phyloP scores from a whole-genome alignment of 345 rosid species.

The Brassica juncea region DNA sequence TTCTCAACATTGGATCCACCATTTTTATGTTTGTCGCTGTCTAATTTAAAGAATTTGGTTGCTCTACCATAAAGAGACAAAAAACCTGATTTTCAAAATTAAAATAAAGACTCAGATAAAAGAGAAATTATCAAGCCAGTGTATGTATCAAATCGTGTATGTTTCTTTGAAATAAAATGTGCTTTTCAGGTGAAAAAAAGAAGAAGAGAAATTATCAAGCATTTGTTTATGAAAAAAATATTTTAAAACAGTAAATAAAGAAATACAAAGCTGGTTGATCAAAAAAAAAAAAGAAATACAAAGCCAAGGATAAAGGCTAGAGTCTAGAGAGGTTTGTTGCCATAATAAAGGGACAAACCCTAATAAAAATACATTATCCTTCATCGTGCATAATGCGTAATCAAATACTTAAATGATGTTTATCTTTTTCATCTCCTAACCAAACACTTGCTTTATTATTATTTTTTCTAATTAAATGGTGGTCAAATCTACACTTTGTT shows the following conservation, averaged over 20 bases:
- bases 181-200: no score
- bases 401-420: conserved; percentile 25
- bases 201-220: neutral
- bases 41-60: conserved; percentile 5
- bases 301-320: conserved; percentile 27
- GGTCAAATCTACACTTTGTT: conserved; percentile 2
- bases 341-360: conserved; percentile 17
- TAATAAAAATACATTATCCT: conserved; percentile 29
- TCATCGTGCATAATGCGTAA: conserved; percentile 27
- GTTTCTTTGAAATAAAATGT: no score
- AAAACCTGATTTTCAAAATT: neutral
- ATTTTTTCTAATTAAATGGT: neutral
- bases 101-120: neutral
- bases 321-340: conserved; percentile 18
- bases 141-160: no score
- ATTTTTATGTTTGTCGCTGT: neutral
- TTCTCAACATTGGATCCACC: conserved; percentile 12
- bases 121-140: neutral
- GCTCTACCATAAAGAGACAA: conserved; percentile 5
- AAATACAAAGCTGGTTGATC: neutral
- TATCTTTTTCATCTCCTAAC: conserved; percentile 8
- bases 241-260: neutral
- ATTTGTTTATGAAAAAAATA: neutral
- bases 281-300: neutral
- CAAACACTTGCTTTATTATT: conserved; percentile 1